Conservation (phyloP, 257 asterid genomes). For the Solanum corneliomulleri region DNA sequence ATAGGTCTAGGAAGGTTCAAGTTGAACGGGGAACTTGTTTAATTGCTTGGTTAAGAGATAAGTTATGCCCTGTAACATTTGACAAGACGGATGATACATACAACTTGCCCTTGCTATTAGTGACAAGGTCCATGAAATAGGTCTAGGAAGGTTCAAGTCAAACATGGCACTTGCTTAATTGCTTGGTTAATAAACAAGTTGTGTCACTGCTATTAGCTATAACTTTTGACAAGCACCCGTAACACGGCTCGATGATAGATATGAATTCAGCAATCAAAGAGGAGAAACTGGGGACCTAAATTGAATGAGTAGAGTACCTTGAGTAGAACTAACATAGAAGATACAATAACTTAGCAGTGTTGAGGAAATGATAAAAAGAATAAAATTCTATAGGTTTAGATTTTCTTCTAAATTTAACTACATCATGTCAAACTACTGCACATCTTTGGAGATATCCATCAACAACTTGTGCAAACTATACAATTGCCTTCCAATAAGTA, state of each 20-base stretch:
- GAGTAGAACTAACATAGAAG: not conserved
- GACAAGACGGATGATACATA: no score
- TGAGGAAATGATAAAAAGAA: not conserved
- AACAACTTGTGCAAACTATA: conserved; percentile 36
- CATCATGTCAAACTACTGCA: conserved; percentile 10
- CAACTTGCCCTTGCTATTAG: no score
- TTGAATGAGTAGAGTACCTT: not conserved
- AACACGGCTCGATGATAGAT: not conserved
- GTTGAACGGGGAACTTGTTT: no score
- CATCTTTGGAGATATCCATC: conserved; percentile 2
- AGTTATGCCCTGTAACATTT: no score
- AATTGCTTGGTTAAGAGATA: no score
- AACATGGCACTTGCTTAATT: not conserved
- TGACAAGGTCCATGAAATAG: no score
- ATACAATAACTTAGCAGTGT: not conserved
- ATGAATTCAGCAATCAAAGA: not conserved
- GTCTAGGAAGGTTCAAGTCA: no score
- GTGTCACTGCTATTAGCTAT: not conserved
- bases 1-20: no score
- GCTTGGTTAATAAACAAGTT: no score
- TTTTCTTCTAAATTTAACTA: conserved; percentile 9
- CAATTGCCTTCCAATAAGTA: conserved; percentile 25
- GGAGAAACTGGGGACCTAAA: not conserved
- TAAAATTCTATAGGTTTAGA: conserved; percentile 2
- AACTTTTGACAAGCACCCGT: not conserved